phyloP scores from a whole-genome alignment of 2,329 filamentous ascomycete genomes.

The Aspergillus sp. region DNA sequence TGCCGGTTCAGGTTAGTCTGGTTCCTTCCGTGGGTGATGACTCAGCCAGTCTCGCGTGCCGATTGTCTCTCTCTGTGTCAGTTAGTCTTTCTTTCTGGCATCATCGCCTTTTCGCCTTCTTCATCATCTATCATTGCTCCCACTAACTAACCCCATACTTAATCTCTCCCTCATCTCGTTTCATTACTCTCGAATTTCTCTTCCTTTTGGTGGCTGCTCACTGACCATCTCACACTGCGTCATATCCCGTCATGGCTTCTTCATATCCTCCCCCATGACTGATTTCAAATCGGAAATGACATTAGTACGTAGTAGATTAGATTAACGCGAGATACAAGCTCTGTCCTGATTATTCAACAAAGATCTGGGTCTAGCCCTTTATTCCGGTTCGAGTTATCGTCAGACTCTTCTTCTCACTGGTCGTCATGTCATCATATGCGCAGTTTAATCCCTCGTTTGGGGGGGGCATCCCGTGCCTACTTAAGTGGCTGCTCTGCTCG shows the following conservation, averaged over 20 bases:
- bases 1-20: neutral
- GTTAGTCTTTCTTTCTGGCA: neutral
- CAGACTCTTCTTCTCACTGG: neutral
- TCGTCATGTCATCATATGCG: neutral
- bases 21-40: neutral
- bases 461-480: neutral
- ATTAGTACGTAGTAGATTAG: neutral
- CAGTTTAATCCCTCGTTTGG: neutral
- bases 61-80: neutral
- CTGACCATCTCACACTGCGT: neutral
- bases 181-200: no score
- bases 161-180: neutral
- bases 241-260: conserved; percentile 2
- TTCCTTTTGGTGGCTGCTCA: neutral
- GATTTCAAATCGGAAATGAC: neutral
- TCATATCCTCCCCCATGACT: neutral
- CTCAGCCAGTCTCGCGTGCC: neutral
- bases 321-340: neutral
- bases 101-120: neutral
- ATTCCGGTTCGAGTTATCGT: neutral
- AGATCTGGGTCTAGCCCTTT: neutral
- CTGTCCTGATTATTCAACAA: neutral
- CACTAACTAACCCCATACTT: neutral
- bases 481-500: neutral
- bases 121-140: neutral